Percentiles rank a stretch among this genome's conserved stretches.
Evolutionary conservation across 2,329 filamentous ascomycete species (phyloP).

Genomic region (Emergomyces pasteurianus): DNA sequence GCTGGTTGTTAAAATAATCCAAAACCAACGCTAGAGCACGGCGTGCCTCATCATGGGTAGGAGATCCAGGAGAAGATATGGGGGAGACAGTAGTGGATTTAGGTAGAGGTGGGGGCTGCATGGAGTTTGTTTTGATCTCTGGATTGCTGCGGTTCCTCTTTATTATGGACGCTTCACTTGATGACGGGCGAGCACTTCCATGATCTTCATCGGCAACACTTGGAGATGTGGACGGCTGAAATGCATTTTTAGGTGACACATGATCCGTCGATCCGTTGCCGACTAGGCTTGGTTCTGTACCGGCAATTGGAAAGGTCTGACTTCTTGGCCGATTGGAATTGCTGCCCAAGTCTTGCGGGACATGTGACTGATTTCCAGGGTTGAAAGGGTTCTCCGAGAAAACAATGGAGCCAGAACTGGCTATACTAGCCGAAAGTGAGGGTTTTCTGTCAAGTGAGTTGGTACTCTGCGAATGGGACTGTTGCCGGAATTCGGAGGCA

Average conservation of each 20-base stretch:
- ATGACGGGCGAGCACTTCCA: slow-evolving; percentile 11
- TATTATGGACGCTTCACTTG: slow-evolving; percentile 23
- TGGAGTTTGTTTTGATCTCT: slow-evolving; percentile 31
- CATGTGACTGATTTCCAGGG: slow-evolving; percentile 39
- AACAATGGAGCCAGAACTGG: slow-evolving; percentile 62
- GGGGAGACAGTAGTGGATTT: slow-evolving; percentile 33
- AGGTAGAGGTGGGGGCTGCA: slow-evolving; percentile 28
- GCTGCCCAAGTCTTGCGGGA: slow-evolving; percentile 31
- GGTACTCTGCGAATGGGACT: slow-evolving; percentile 54
- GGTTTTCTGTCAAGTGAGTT: slow-evolving; percentile 55
- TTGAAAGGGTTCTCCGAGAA: slow-evolving; percentile 67
- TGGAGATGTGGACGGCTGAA: slow-evolving; percentile 31
- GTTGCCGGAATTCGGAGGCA: slow-evolving; percentile 44
- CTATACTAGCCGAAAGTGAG: slow-evolving; percentile 58
- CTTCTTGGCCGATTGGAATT: slow-evolving; percentile 67
- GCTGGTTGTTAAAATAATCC: slow-evolving; percentile 64
- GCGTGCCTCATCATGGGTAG: slow-evolving; percentile 75
- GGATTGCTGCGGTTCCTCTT: slow-evolving; percentile 35
- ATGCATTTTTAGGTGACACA: slow-evolving; percentile 42
- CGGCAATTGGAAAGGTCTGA: slow-evolving; percentile 68
- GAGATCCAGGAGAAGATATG: slow-evolving; percentile 50
- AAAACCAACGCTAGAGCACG: slow-evolving; percentile 71
- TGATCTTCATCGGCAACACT: slow-evolving; percentile 39
- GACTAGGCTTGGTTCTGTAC: slow-evolving; percentile 40
- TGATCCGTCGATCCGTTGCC: slow-evolving; percentile 42